Evolutionary conservation across 441 rosid species (phyloP).

Genomic region (Syzygium syzygioides): DNA sequence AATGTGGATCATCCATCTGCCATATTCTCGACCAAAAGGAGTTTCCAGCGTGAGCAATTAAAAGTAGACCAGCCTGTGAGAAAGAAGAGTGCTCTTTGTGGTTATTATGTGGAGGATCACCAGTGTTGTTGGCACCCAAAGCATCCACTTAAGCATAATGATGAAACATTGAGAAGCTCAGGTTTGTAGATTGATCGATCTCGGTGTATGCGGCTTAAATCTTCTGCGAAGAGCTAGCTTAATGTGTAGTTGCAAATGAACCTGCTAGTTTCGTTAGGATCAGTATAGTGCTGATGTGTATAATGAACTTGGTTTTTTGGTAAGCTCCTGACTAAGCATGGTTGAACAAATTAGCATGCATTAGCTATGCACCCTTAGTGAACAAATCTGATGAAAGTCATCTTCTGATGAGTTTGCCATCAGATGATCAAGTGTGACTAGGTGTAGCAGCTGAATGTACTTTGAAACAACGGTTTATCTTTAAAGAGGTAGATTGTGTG

Average conservation of each 20-base stretch:
- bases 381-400: neutral
- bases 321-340: neutral
- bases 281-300: neutral
- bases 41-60: conserved; percentile 4
- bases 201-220: conserved; percentile 17
- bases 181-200: conserved; percentile 17
- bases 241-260: neutral
- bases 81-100: conserved; percentile 31
- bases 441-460: neutral
- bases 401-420: neutral
- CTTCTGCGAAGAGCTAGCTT: neutral
- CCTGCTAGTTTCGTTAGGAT: neutral
- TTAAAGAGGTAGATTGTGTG: neutral
- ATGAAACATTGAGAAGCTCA: conserved; percentile 18
- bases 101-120: conserved; percentile 18
- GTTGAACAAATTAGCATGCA: neutral
- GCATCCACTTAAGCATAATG: conserved; percentile 21
- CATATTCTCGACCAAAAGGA: conserved; percentile 9
- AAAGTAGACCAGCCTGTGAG: conserved; percentile 11
- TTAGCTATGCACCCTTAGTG: neutral
- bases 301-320: neutral
- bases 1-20: conserved; percentile 8
- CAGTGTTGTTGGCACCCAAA: conserved; percentile 27
- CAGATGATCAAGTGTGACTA: neutral
- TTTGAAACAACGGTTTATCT: neutral